Percentiles rank a stretch among this genome's conserved stretches.
These are phyloP conservation scores for Neurospora sp. DNA, from an alignment of 495 filamentous ascomycete species.

Conservation along the genomic window DNA sequence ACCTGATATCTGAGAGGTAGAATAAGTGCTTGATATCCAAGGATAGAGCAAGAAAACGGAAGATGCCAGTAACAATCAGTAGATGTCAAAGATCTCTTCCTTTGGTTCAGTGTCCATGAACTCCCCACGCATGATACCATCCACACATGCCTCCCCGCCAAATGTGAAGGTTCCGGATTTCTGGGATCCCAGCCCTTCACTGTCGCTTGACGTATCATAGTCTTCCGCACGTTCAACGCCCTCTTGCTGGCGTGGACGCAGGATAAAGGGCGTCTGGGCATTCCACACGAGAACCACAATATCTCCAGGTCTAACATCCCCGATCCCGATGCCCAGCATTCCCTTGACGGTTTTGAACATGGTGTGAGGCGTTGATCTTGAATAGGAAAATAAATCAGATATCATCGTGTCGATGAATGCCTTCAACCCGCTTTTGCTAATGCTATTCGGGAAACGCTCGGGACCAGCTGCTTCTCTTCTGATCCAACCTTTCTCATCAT, in stretches of 20 bases:
- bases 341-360: no score
- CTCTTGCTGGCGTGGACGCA: not conserved
- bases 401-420: no score
- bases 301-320: not conserved
- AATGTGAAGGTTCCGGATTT: not conserved
- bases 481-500: no score
- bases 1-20: not conserved
- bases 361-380: no score
- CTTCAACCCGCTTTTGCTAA: no score
- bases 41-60: not conserved
- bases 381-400: no score
- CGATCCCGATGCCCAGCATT: not conserved
- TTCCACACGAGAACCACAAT: not conserved
- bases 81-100: not conserved
- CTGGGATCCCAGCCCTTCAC: no score
- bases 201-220: no score
- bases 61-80: not conserved
- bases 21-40: not conserved
- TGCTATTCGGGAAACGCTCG: no score
- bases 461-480: no score
- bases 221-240: no score
- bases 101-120: not conserved
- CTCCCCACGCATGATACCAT: not conserved
- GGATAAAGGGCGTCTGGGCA: not conserved
- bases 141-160: not conserved